Conservation (phyloP, 192 early-diverging fungal species). For the Coemansia sp. region DNA sequence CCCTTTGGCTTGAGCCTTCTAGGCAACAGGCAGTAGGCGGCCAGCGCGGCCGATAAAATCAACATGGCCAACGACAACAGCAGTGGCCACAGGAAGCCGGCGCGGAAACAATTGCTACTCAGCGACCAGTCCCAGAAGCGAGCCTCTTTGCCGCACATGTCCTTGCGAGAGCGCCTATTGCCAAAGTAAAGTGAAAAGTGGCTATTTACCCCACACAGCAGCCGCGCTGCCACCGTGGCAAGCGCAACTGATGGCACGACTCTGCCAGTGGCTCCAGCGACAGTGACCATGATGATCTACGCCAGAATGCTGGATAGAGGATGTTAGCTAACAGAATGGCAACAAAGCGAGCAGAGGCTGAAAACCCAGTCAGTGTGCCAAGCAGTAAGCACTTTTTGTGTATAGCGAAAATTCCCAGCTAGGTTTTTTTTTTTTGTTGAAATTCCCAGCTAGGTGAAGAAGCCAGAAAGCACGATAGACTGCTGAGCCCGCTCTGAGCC, state of each 20-base stretch:
- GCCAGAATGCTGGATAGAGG: background rate
- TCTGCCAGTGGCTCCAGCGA: background rate
- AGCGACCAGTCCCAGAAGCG: conserved; percentile 13
- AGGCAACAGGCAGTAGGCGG: conserved; percentile 1
- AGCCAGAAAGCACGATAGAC: background rate
- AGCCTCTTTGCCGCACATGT: background rate
- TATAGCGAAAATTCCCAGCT: too few species aligned
- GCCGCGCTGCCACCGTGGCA: background rate
- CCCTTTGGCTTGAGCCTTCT: background rate
- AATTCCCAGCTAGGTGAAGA: too few species aligned
- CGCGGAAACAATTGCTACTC: conserved; percentile 13
- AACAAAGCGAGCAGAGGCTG: too few species aligned
- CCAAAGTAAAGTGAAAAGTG: background rate
- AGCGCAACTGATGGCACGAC: background rate
- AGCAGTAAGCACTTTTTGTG: too few species aligned
- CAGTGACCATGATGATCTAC: background rate
- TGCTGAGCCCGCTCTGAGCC: background rate
- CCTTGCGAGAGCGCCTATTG: background rate
- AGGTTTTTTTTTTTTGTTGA: too few species aligned
- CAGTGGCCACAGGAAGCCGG: conserved; percentile 11
- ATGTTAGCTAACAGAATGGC: background rate
- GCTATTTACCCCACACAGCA: background rate
- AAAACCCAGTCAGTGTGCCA: too few species aligned
- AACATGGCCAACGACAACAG: background rate
- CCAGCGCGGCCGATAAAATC: background rate